phyloP scores from a whole-genome alignment of 2,329 filamentous ascomycete species.

The Scedosporium dehoogii region DNA sequence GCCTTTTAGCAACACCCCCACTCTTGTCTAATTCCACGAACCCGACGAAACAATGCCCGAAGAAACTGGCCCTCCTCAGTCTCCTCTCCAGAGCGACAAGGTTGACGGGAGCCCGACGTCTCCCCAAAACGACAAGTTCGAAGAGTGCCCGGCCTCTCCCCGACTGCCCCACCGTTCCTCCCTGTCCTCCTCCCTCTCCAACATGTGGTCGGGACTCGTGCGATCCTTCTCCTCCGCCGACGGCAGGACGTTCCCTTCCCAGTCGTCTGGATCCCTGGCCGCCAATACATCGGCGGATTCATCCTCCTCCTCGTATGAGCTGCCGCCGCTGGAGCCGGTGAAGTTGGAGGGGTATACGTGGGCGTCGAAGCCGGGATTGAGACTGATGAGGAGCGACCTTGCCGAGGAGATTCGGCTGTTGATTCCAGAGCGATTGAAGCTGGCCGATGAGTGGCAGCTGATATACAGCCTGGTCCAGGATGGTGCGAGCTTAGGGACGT shows the following conservation, averaged over 20 bases:
- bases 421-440: constrained; percentile 74
- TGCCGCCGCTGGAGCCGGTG: constrained; percentile 78
- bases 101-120: too few species aligned
- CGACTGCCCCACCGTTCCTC: not conserved
- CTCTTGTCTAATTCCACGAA: too few species aligned
- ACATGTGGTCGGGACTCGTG: constrained; percentile 52
- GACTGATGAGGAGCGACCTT: constrained; percentile 60
- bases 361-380: constrained; percentile 47
- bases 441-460: constrained; percentile 78
- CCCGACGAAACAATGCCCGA: not conserved
- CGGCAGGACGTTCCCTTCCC: constrained; percentile 7
- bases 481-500: constrained; percentile 74
- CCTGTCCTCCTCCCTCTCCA: constrained; percentile 15
- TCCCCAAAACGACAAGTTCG: not conserved
- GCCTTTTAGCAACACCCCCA: too few species aligned
- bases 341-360: constrained; percentile 56
- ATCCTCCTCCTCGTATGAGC: constrained; percentile 70
- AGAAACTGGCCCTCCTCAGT: not conserved
- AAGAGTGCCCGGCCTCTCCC: not conserved
- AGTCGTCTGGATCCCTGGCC: constrained; percentile 16
- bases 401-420: constrained; percentile 91
- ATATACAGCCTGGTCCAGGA: constrained; percentile 88
- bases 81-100: not conserved
- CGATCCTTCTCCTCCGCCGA: constrained; percentile 54
- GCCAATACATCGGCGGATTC: constrained; percentile 32